These are phyloP conservation scores for Chrysanthemum makinoi DNA, from an alignment of 129 eudicot genomes.

Conservation along the genomic window DNA sequence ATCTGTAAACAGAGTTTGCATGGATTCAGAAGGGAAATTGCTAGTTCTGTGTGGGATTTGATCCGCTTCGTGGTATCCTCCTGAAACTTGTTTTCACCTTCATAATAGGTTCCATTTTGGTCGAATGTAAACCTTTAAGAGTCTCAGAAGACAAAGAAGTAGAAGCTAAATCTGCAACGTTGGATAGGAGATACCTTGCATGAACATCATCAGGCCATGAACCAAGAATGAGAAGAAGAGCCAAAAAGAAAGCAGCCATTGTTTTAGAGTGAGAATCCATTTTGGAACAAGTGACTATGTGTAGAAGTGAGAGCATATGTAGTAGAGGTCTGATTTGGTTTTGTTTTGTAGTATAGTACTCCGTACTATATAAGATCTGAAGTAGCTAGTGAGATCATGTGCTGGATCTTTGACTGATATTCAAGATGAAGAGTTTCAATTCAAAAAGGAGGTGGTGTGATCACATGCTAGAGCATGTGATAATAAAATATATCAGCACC, in stretches of 20 bases:
- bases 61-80: slow-evolving; percentile 68
- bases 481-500: slow-evolving; percentile 24
- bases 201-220: slow-evolving; percentile 31
- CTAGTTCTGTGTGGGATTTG: slow-evolving; percentile 84
- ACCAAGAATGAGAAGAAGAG: slow-evolving; percentile 37
- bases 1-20: not conserved
- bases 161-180: not conserved
- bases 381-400: slow-evolving; percentile 49
- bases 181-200: slow-evolving; percentile 28
- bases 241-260: slow-evolving; percentile 34
- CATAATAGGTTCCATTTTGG: slow-evolving; percentile 46
- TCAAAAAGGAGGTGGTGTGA: slow-evolving; percentile 43
- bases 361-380: slow-evolving; percentile 32
- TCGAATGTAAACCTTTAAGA: slow-evolving; percentile 21
- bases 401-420: slow-evolving; percentile 52
- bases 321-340: slow-evolving; percentile 26
- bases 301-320: slow-evolving; percentile 8
- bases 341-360: not conserved
- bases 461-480: slow-evolving; percentile 40
- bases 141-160: slow-evolving; percentile 36
- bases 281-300: not conserved
- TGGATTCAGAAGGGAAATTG: slow-evolving; percentile 21
- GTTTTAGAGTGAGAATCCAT: slow-evolving; percentile 42
- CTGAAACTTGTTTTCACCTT: slow-evolving; percentile 48
- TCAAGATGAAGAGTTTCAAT: slow-evolving; percentile 23